Conservation (phyloP, 2,329 filamentous ascomycete species). For the Cercospora brassicicola region DNA sequence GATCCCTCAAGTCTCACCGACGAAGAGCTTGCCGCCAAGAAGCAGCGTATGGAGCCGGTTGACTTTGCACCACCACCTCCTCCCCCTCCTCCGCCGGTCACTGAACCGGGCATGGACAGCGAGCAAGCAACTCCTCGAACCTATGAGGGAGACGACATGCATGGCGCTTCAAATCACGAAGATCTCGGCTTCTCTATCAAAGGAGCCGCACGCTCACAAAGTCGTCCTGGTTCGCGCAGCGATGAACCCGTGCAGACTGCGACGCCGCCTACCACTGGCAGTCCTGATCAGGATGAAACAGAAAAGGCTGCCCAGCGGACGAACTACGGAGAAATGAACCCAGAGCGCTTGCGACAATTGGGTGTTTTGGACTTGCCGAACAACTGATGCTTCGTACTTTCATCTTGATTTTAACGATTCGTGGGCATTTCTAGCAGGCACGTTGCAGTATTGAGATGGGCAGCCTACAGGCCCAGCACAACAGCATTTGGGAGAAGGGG, state of each 20-base stretch:
- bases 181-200: conserved; percentile 34
- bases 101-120: conserved; percentile 16
- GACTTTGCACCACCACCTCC: conserved; percentile 41
- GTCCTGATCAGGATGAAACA: conserved; percentile 38
- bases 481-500: conserved; percentile 11
- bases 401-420: conserved; percentile 3
- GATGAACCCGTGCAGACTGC: conserved; percentile 47
- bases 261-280: conserved; percentile 45
- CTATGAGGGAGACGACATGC: conserved; percentile 17
- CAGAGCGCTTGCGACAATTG: conserved; percentile 39
- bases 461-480: conserved; percentile 3
- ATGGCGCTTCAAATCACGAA: conserved; percentile 17
- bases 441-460: neutral
- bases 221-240: conserved; percentile 22
- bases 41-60: conserved; percentile 33
- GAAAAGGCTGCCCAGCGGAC: conserved; percentile 30
- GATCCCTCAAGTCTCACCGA: conserved; percentile 41
- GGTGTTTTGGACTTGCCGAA: conserved; percentile 33
- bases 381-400: conserved; percentile 16
- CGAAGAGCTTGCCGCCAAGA: conserved; percentile 34
- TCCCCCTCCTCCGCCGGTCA: conserved; percentile 45
- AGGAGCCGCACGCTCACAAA: conserved; percentile 29
- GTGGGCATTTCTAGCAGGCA: conserved; percentile 3
- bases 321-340: conserved; percentile 39
- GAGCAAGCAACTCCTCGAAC: conserved; percentile 17